phyloP scores from a whole-genome alignment of 2,329 filamentous ascomycete species.

The Chaetomium sp. region DNA sequence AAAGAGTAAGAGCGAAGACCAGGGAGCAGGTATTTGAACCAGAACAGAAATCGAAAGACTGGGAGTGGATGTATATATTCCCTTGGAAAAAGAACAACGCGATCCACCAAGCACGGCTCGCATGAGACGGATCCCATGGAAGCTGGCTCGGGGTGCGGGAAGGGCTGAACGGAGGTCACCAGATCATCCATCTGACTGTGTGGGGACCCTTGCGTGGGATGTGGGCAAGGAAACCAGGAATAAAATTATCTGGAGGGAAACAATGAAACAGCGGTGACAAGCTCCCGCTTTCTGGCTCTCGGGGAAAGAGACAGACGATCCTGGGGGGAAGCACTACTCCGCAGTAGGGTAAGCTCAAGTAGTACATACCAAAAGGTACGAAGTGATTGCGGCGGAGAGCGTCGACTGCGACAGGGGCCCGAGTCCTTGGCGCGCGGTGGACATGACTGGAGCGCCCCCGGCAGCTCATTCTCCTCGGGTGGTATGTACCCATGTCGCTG shows the following conservation, averaged over 20 bases:
- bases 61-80: constrained; percentile 26
- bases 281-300: constrained; percentile 28
- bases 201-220: constrained; percentile 33
- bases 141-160: constrained; percentile 29
- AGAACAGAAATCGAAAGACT: constrained; percentile 4
- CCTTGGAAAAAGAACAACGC: constrained; percentile 18
- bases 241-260: constrained; percentile 33
- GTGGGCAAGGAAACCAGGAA: constrained; percentile 30
- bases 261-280: constrained; percentile 39
- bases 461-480: not conserved
- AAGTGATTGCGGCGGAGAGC: constrained; percentile 30
- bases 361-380: constrained; percentile 31
- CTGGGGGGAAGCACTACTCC: constrained; percentile 32
- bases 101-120: constrained; percentile 22
- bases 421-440: constrained; percentile 22
- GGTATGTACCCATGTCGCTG: constrained; percentile 17
- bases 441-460: constrained; percentile 4
- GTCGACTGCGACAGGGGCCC: constrained; percentile 27
- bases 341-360: constrained; percentile 33
- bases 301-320: constrained; percentile 33
- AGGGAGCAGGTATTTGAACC: constrained; percentile 24
- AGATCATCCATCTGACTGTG: constrained; percentile 36
- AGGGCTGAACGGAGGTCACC: constrained; percentile 37
- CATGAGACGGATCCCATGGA: constrained; percentile 28
- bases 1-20: constrained; percentile 1